phyloP scores from a whole-genome alignment of 257 asterid species.

The Capsicum rhomboideum region DNA sequence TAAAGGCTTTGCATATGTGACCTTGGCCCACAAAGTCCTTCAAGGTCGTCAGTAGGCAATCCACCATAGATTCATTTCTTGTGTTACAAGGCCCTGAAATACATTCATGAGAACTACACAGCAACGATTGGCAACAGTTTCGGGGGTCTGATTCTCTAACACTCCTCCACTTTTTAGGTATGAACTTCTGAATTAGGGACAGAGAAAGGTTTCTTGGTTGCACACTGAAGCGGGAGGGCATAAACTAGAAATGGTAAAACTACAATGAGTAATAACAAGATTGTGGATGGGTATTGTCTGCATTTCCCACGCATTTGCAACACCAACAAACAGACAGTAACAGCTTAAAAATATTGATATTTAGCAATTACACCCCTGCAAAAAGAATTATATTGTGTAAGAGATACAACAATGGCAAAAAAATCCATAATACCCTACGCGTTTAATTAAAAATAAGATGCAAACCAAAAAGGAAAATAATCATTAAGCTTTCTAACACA shows the following conservation, averaged over 20 bases:
- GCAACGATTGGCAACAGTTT: constrained; percentile 2
- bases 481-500: not conserved
- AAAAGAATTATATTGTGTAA: not conserved
- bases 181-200: constrained; percentile 33
- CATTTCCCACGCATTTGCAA: constrained; percentile 25
- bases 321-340: not conserved
- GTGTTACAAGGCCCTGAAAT: constrained; percentile 7
- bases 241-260: constrained; percentile 13
- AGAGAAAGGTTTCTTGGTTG: constrained; percentile 32
- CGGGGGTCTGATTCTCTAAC: constrained; percentile 13
- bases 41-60: constrained; percentile 40
- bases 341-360: not conserved
- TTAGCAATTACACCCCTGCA: not conserved
- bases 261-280: constrained; percentile 15
- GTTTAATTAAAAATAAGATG: not conserved
- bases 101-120: constrained; percentile 2
- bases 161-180: constrained; percentile 45
- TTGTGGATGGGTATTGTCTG: constrained; percentile 7
- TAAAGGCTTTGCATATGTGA: constrained; percentile 45
- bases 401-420: not conserved
- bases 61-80: constrained; percentile 38
- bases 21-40: constrained; percentile 53
- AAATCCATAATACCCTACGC: not conserved
- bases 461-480: not conserved
- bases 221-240: constrained; percentile 34